Conservation (phyloP, 257 asterid genomes). For the Nicotiana tomentosiformis region DNA sequence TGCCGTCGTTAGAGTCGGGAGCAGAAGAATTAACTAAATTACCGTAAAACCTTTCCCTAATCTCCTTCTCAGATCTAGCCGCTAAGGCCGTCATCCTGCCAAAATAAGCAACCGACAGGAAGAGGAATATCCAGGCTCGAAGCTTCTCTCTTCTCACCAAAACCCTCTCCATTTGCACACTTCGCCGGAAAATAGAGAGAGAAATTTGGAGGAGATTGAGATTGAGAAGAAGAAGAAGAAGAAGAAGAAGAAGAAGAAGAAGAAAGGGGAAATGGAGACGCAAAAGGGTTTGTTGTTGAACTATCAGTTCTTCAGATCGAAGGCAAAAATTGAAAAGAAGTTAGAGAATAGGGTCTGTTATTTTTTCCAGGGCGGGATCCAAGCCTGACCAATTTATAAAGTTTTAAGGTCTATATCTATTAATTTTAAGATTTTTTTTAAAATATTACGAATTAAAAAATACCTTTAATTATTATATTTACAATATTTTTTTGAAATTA, state of each 20-base stretch:
- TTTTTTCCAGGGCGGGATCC: background rate
- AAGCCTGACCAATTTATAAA: background rate
- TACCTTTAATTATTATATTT: no score
- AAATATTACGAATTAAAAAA: no score
- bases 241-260: slow-evolving; percentile 11
- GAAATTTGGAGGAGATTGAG: background rate
- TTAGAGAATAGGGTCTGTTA: background rate
- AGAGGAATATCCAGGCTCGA: slow-evolving; percentile 19
- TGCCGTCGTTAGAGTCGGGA: slow-evolving; percentile 55
- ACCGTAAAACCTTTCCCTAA: slow-evolving; percentile 79
- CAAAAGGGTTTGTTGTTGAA: background rate
- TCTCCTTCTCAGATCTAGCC: slow-evolving; percentile 72
- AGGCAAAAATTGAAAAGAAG: background rate
- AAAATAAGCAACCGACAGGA: slow-evolving; percentile 25
- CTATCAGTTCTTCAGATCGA: background rate
- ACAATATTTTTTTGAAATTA: no score
- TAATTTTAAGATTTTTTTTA: no score
- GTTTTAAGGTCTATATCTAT: background rate
- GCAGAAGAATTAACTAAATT: slow-evolving; percentile 64
- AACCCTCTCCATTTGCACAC: slow-evolving; percentile 28
- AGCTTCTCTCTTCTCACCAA: slow-evolving; percentile 18
- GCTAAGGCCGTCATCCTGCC: slow-evolving; percentile 28
- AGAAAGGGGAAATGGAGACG: background rate
- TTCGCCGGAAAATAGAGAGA: background rate
- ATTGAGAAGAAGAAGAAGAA: background rate